Evolutionary conservation across 495 filamentous ascomycete species (phyloP), one percentile per base, ranked within the genome.

Genomic region (Clavariopsis aquatica): DNA sequence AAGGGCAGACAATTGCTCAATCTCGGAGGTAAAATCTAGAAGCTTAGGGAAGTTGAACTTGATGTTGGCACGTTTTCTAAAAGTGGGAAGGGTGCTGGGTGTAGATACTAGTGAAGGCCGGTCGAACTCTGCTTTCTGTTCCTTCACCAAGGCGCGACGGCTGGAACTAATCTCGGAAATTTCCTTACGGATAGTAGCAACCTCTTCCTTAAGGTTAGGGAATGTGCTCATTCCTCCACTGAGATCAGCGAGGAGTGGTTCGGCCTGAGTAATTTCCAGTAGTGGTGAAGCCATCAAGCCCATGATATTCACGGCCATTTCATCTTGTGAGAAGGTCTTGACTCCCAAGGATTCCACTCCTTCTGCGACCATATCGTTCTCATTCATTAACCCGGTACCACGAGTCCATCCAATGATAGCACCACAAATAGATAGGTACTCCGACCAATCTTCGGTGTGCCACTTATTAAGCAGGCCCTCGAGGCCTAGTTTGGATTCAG

Each of bases 341-440:
- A 96, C 93, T 71, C 93, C 93, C 70, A 92, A 90, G 62, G 87
- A 87, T 77, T 98, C 93, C 53, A 98, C 88, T 49, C 92, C 93
- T 76, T 96, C 92, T 9, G 93, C 93, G 57, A 96, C 90, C 72
- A 95, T 86, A 75, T 98, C 96, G 81, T 98, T 98, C 69, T 89
- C 92, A 70, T 87, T 88, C 93, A 98, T 98, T 62, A 98, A 81
- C 68, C 93, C 93, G 52, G 93, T 98, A 52, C 93, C 93, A 78
- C 93, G 92, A 60, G 93, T 98, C 93, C 93, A 98, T 60, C 93
- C 93, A 75, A 98, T 98, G 74, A 96, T 90, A 54, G 93, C 93
- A 78, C 93, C 93, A 69, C 93, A 97, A 71, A 98, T 93, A 61
- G 92, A 96, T 64, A 98, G 88, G 80, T 94, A 98, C 76, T 93